These are phyloP conservation scores for Cucurbita moschata DNA, from an alignment of 306 rosid species.

Conservation along the genomic window DNA sequence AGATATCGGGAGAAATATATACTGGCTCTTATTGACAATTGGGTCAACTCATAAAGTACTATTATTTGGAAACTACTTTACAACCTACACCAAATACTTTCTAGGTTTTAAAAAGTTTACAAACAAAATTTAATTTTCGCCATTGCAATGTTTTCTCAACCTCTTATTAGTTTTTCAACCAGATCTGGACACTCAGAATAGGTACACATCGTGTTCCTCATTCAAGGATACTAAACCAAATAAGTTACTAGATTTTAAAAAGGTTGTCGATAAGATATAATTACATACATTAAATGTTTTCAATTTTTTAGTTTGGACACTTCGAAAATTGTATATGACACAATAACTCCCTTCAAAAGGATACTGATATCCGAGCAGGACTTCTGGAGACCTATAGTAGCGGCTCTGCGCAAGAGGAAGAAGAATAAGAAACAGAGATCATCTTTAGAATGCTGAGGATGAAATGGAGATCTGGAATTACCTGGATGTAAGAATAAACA, in stretches of 20 bases:
- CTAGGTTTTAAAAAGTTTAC: neutral
- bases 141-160: neutral
- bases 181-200: neutral
- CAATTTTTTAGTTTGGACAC: neutral
- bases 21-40: neutral
- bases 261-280: neutral
- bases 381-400: slow-evolving; percentile 96
- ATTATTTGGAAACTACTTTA: neutral
- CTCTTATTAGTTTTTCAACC: neutral
- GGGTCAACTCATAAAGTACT: neutral
- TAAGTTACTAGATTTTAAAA: neutral
- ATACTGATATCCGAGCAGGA: slow-evolving; percentile 99
- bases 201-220: neutral
- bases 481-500: slow-evolving; percentile 99
- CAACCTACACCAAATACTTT: neutral
- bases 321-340: neutral
- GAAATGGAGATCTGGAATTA: slow-evolving; percentile 12
- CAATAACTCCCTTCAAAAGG: slow-evolving; percentile 30
- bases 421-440: slow-evolving; percentile 8
- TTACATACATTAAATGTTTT: neutral
- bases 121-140: neutral
- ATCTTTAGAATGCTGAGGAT: slow-evolving; percentile 9
- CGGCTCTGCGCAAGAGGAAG: slow-evolving; percentile 66
- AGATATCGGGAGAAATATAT: too few relatives aligned
- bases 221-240: neutral